These are phyloP conservation scores for Cercospora berteroae DNA, from an alignment of 2,329 filamentous ascomycete genomes.

Conservation along the genomic window DNA sequence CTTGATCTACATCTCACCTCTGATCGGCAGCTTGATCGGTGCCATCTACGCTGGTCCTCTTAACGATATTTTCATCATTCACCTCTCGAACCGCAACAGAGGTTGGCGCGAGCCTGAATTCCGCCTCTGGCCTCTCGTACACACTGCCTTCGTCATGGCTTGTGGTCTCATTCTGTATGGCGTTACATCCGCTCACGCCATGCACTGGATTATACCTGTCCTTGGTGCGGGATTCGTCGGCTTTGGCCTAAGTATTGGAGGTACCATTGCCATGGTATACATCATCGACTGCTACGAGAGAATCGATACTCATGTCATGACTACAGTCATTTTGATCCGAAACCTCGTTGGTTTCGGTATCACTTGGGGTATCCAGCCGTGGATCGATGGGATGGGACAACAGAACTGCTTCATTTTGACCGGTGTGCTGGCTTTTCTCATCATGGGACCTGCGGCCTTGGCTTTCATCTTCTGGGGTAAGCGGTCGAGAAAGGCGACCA, in stretches of 20 bases:
- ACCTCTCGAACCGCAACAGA: slow-evolving; percentile 39
- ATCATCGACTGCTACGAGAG: slow-evolving; percentile 48
- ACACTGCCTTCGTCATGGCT: slow-evolving; percentile 40
- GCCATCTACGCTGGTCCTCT: slow-evolving; percentile 39
- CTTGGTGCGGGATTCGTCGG: slow-evolving; percentile 48
- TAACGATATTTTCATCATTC: slow-evolving; percentile 37
- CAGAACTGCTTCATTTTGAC: slow-evolving; percentile 41
- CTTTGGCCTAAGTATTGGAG: slow-evolving; percentile 43
- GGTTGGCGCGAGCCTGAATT: slow-evolving; percentile 44
- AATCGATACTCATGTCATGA: slow-evolving; percentile 46
- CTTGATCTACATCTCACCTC: slow-evolving; percentile 36
- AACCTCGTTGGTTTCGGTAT: slow-evolving; percentile 51
- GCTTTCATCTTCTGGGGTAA: background rate
- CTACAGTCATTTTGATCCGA: slow-evolving; percentile 49
- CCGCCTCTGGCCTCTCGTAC: slow-evolving; percentile 43
- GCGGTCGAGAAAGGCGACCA: background rate
- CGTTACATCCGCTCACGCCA: slow-evolving; percentile 45
- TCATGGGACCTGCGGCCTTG: background rate
- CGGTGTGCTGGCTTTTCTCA: slow-evolving; percentile 13
- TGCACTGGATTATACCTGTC: slow-evolving; percentile 53
- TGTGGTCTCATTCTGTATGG: slow-evolving; percentile 43
- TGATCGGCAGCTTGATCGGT: slow-evolving; percentile 40
- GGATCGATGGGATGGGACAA: slow-evolving; percentile 41
- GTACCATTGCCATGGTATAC: slow-evolving; percentile 43
- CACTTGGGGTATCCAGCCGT: slow-evolving; percentile 50